Percentiles rank a stretch among this genome's conserved stretches.
These are phyloP conservation scores for Rubia peregrina DNA, from an alignment of 305 asterid genomes.

Conservation along the genomic window DNA sequence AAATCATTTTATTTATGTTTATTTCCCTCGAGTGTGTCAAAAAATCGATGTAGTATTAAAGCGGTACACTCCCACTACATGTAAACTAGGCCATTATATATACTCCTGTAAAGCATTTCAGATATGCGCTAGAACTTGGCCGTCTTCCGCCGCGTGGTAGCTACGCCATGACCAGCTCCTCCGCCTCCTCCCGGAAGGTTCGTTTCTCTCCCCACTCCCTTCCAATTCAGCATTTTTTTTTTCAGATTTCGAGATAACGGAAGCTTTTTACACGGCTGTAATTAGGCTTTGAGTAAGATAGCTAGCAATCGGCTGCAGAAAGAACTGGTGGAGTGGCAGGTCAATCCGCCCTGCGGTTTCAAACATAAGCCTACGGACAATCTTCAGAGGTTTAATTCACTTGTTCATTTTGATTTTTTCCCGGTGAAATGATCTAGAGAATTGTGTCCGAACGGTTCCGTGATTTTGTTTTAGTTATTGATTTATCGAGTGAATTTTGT, in stretches of 20 bases:
- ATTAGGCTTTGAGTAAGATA: slow-evolving; percentile 85
- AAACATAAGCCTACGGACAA: slow-evolving; percentile 83
- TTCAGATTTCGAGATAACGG: background rate
- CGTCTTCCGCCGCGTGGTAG: slow-evolving; percentile 5
- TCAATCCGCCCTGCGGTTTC: slow-evolving; percentile 90
- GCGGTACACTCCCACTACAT: no score
- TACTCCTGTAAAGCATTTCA: background rate
- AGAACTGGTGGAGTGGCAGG: slow-evolving; percentile 94
- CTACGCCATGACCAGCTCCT: slow-evolving; percentile 65
- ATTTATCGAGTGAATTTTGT: slow-evolving; percentile 3
- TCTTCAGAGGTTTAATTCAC: slow-evolving; percentile 61
- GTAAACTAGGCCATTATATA: no score
- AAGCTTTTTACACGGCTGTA: background rate
- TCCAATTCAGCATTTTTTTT: background rate
- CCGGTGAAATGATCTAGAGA: background rate
- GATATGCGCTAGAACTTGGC: background rate
- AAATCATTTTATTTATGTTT: no score
- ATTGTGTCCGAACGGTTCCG: background rate
- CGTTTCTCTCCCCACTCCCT: background rate
- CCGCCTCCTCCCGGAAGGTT: slow-evolving; percentile 92
- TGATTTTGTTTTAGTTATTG: background rate
- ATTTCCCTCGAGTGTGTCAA: no score
- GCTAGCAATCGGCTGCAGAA: slow-evolving; percentile 93
- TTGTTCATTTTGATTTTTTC: background rate
- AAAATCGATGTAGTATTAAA: no score